Evolutionary conservation across 352 stramenopile species (phyloP), one percentile per base, ranked within the genome.

Genomic region (Achlya hypogyna): DNA sequence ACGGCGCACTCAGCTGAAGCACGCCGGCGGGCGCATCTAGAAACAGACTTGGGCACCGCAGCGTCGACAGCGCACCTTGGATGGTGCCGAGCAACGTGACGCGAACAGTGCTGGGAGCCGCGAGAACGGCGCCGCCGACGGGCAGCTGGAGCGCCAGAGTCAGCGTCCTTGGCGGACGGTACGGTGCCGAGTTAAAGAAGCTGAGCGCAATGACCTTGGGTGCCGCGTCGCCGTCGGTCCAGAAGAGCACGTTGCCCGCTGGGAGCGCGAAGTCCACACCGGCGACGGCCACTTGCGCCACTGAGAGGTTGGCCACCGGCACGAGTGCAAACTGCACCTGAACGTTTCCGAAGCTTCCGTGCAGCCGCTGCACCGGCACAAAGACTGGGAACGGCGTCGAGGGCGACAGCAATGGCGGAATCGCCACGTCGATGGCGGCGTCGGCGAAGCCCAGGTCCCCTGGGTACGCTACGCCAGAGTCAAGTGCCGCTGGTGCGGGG

Each of bases 1-100:
- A 93, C n/a, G 82, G 72, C 0, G 81, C 74, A 31, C 82, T 72
- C 10, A 93, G 87, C 60, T 89, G 82, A 14, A 87, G 62, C 2
- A 75, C 67, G 4, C 84, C 84, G 0, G 74, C 54, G 28, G 65
- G 74, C 0, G 75, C 79, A 29, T 14, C 60, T 67, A 67, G 5
- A 45, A 2, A 38, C 3, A 31, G 6, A 14, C n/a, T 67, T 38
- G 25, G 12, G 6, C n/a, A 43, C 28, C 12, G 31, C 16, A 58
- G 20, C 5, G n/a, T 31, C 27, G 43, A 18, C 22, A 40, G 25
- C 16, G 6, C 22, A 67, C 60, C 42, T 34, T 42, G 23, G 51
- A 51, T 14, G 34, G 28, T 58, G 42, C 60, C 60, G 12, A 58
- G 14, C 8, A 67, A 31, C 3, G 45, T 67, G n/a, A 67, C 16